phyloP scores from a whole-genome alignment of 805 yeast genomes.

The Priceomyces castillae region DNA sequence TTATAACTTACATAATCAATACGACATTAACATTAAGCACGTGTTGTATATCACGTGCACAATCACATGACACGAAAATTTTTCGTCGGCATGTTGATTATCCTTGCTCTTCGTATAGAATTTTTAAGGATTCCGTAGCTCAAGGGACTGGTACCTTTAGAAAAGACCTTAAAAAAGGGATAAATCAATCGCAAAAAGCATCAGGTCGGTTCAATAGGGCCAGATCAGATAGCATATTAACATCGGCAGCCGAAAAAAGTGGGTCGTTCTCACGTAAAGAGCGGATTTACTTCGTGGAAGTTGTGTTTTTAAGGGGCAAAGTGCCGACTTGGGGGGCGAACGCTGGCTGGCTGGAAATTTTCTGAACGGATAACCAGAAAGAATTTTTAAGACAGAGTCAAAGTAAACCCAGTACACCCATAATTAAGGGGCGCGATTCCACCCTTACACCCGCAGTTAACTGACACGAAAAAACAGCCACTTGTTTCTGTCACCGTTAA shows the following conservation, averaged over 20 bases:
- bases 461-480: background rate
- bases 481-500: background rate
- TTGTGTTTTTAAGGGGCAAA: slow-evolving; percentile 4
- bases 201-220: background rate
- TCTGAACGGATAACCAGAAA: slow-evolving; percentile 1
- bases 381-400: background rate
- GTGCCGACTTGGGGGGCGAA: slow-evolving; percentile 5
- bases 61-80: background rate
- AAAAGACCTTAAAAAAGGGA: background rate
- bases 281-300: slow-evolving; percentile 1
- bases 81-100: background rate
- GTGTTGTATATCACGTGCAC: background rate
- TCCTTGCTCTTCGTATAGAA: background rate
- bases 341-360: slow-evolving; percentile 2
- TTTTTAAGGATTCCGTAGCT: background rate
- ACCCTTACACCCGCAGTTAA: slow-evolving; percentile 3
- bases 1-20: no score
- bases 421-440: slow-evolving; percentile 10
- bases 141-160: background rate
- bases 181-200: background rate
- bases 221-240: background rate
- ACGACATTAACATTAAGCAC: background rate
- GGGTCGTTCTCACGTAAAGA: background rate
- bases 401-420: slow-evolving; percentile 21
- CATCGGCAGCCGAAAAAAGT: slow-evolving; percentile 1